A percentile compares a stretch with the other conserved stretches of the same genome.
Evolutionary conservation across 352 stramenopile species (phyloP).

Genomic region (Phytophthora macrochlamydospora): DNA sequence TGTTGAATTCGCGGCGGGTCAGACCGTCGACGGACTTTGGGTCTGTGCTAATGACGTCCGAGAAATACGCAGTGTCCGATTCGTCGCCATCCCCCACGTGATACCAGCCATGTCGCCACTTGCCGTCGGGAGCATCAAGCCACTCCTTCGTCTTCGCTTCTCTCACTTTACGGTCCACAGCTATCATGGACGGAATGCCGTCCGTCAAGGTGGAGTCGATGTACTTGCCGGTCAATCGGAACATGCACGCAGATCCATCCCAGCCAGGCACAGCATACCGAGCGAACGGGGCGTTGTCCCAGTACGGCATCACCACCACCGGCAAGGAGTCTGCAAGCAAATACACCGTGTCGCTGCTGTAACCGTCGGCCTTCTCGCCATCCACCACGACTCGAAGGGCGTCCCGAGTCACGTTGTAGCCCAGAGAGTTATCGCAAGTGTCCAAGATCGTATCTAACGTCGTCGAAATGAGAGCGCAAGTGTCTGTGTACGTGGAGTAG

Average conservation of each 20-base stretch:
- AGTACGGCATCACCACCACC: constrained; percentile 52
- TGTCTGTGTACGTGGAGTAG: constrained; percentile 26
- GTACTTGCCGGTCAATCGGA: constrained; percentile 44
- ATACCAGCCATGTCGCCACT: constrained; percentile 54
- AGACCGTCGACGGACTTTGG: constrained; percentile 28
- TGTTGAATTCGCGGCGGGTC: constrained; percentile 44
- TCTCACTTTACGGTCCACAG: constrained; percentile 24
- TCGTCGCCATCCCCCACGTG: constrained; percentile 30
- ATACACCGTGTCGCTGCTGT: constrained; percentile 25
- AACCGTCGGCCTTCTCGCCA: constrained; percentile 8
- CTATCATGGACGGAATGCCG: constrained; percentile 15
- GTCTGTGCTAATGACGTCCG: constrained; percentile 45
- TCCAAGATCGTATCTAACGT: constrained; percentile 33
- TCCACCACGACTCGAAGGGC: constrained; percentile 33
- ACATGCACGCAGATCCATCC: constrained; percentile 49
- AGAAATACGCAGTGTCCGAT: constrained; percentile 28
- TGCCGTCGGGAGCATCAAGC: constrained; percentile 28
- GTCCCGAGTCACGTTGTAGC: constrained; percentile 31
- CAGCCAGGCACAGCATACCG: constrained; percentile 37
- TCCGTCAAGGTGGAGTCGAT: constrained; percentile 19
- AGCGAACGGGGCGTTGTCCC: constrained; percentile 33
- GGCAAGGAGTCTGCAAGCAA: constrained; percentile 40
- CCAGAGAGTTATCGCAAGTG: constrained; percentile 32
- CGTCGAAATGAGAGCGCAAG: constrained; percentile 27
- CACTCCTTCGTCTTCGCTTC: constrained; percentile 45